These are phyloP conservation scores for Tricholomella constricta DNA, from an alignment of 768 basidiomycete species.

Conservation along the genomic window DNA sequence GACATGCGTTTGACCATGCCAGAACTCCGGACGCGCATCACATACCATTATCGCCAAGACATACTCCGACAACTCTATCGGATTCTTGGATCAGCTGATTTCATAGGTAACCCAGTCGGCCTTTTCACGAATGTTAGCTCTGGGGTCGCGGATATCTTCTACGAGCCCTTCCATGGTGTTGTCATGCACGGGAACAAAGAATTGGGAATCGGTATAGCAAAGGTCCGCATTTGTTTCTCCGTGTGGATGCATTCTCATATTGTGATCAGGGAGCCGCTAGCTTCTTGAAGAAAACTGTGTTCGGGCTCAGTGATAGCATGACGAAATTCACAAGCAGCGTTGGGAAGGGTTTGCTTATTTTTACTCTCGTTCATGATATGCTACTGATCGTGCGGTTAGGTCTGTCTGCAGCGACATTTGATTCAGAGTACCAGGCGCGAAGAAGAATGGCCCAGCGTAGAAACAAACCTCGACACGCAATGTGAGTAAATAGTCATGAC, in stretches of 20 bases:
- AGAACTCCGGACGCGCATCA: constrained; percentile 81
- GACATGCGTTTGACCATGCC: constrained; percentile 89
- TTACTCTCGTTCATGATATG: not conserved
- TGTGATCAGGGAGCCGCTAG: constrained; percentile 86
- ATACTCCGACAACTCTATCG: constrained; percentile 93
- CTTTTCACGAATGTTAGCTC: constrained; percentile 98
- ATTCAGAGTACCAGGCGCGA: constrained; percentile 91
- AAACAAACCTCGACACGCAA: constrained; percentile 94
- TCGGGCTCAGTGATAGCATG: constrained; percentile 92
- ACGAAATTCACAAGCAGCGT: constrained; percentile 99
- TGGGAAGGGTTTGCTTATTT: constrained; percentile 71
- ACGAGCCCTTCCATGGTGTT: constrained; percentile 96
- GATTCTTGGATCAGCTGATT: constrained; percentile 97
- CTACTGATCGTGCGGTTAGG: constrained; percentile 45
- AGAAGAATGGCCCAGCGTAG: constrained; percentile 86
- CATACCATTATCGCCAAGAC: constrained; percentile 93
- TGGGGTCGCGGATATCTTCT: constrained; percentile 97
- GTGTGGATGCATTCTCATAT: not conserved
- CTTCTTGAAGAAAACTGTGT: constrained; percentile 98
- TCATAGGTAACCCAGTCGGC: constrained; percentile 94
- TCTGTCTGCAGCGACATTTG: constrained; percentile 94
- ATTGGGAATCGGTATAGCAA: constrained; percentile 91
- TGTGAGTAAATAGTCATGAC: constrained; percentile 50
- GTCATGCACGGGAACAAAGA: constrained; percentile 97
- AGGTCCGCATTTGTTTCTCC: constrained; percentile 47